Percentiles rank a stretch among this genome's conserved stretches.
Evolutionary conservation across 345 rosid genomes (phyloP).

Genomic region (Rhodamnia argentea): DNA sequence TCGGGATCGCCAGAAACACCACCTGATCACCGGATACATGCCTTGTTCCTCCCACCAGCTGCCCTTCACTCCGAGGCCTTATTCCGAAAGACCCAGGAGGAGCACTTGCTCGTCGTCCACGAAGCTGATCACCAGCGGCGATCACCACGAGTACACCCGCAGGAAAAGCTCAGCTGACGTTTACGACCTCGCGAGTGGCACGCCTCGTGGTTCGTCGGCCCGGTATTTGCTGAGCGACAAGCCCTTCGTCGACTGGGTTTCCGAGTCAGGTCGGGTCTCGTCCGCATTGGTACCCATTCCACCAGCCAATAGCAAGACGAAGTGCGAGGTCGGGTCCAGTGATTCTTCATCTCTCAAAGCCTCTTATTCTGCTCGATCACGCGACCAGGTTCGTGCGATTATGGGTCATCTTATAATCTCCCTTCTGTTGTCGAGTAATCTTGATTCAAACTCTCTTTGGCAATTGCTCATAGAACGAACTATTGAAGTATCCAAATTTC

Average conservation of each 20-base stretch:
- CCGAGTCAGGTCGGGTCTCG: slow-evolving; percentile 22
- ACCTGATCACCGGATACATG: slow-evolving; percentile 5
- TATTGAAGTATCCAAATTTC: too few relatives aligned
- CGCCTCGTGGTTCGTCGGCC: slow-evolving; percentile 39
- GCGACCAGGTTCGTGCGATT: slow-evolving; percentile 18
- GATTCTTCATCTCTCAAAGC: slow-evolving; percentile 19
- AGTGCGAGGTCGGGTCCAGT: not conserved
- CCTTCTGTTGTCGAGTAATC: not conserved
- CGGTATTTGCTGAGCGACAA: slow-evolving; percentile 57
- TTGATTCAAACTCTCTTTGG: not conserved
- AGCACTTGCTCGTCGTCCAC: not conserved
- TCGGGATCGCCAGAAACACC: slow-evolving; percentile 4
- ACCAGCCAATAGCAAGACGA: slow-evolving; percentile 7
- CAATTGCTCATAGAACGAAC: not conserved
- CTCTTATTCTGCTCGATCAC: slow-evolving; percentile 32
- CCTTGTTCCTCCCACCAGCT: slow-evolving; percentile 35
- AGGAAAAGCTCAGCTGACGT: slow-evolving; percentile 60
- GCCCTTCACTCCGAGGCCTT: slow-evolving; percentile 29
- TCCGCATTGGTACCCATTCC: slow-evolving; percentile 21
- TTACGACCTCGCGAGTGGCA: slow-evolving; percentile 17
- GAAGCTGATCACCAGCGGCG: not conserved
- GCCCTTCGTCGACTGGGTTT: slow-evolving; percentile 28
- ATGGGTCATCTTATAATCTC: not conserved
- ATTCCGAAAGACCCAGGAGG: slow-evolving; percentile 15
- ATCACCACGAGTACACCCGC: slow-evolving; percentile 6